Evolutionary conservation across 805 yeast species (phyloP).

Genomic region (Grigorovia jiainica): DNA sequence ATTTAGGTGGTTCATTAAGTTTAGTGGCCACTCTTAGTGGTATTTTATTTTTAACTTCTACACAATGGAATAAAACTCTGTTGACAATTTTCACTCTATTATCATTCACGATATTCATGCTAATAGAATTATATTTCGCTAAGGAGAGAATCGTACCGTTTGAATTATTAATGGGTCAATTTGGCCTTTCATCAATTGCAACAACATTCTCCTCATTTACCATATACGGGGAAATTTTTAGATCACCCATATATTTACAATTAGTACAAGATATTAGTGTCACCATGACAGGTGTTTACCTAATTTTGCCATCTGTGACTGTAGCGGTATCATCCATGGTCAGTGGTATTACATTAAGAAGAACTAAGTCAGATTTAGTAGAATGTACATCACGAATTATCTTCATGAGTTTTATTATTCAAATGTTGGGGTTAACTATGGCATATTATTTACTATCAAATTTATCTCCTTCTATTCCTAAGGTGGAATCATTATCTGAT

Average conservation of each 20-base stretch:
- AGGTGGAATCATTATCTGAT: too few species aligned
- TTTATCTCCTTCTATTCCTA: conserved; percentile 17
- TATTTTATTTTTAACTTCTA: conserved; percentile 38
- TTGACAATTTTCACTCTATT: conserved; percentile 25
- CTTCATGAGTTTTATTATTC: conserved; percentile 15
- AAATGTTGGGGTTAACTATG: conserved; percentile 14
- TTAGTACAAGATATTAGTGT: conserved; percentile 43
- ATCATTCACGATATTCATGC: conserved; percentile 28
- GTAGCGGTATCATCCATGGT: conserved; percentile 46
- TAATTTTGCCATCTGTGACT: conserved; percentile 47
- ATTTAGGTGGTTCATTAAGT: conserved; percentile 54
- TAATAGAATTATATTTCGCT: conserved; percentile 29
- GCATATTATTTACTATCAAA: conserved; percentile 11
- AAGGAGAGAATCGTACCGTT: conserved; percentile 55
- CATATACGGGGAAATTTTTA: conserved; percentile 41
- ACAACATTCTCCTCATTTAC: conserved; percentile 37
- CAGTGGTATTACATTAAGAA: conserved; percentile 39
- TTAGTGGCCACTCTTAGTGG: conserved; percentile 46
- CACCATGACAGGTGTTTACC: conserved; percentile 44
- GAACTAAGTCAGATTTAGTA: conserved; percentile 25
- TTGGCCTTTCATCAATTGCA: conserved; percentile 43
- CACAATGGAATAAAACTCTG: conserved; percentile 36
- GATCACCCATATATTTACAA: conserved; percentile 48
- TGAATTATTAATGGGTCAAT: conserved; percentile 40
- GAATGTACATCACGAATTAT: conserved; percentile 22